phyloP scores from a whole-genome alignment of 2,329 filamentous ascomycete genomes.

The Hypoxylon sp. region DNA sequence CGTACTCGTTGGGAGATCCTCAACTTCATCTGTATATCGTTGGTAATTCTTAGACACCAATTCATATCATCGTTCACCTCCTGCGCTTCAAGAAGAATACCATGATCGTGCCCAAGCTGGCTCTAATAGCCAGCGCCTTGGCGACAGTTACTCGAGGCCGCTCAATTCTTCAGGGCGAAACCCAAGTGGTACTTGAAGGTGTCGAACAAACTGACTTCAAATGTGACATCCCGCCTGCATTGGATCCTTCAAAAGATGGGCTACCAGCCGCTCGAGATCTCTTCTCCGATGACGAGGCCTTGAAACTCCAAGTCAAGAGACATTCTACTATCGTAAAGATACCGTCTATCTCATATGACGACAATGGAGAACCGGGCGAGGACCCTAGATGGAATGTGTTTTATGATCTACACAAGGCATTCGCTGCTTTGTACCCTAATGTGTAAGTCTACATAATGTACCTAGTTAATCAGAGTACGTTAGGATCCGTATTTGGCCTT shows the following conservation, averaged over 20 bases:
- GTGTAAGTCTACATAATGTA: constrained; percentile 53
- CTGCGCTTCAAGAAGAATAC: not conserved
- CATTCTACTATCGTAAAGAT: constrained; percentile 63
- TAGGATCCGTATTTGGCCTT: not conserved
- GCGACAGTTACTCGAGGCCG: constrained; percentile 35
- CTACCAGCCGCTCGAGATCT: constrained; percentile 48
- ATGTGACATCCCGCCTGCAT: constrained; percentile 48
- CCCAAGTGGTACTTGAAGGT: constrained; percentile 39
- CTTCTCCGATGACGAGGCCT: constrained; percentile 47
- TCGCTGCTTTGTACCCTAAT: constrained; percentile 63
- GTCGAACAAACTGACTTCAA: constrained; percentile 38
- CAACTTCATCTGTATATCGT: not conserved
- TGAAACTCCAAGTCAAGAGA: constrained; percentile 54
- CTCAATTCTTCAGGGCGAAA: constrained; percentile 25
- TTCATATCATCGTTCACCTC: not conserved
- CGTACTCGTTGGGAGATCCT: not conserved
- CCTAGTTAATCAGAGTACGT: not conserved
- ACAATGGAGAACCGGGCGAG: constrained; percentile 65
- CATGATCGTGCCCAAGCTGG: constrained; percentile 40
- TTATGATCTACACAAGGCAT: constrained; percentile 61
- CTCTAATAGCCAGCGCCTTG: constrained; percentile 41
- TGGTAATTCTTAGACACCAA: not conserved
- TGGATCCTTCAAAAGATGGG: constrained; percentile 51
- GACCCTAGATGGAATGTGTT: constrained; percentile 68
- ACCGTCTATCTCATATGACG: constrained; percentile 67